phyloP scores from a whole-genome alignment of 352 stramenopile species.

The Pythium brachiatum region DNA sequence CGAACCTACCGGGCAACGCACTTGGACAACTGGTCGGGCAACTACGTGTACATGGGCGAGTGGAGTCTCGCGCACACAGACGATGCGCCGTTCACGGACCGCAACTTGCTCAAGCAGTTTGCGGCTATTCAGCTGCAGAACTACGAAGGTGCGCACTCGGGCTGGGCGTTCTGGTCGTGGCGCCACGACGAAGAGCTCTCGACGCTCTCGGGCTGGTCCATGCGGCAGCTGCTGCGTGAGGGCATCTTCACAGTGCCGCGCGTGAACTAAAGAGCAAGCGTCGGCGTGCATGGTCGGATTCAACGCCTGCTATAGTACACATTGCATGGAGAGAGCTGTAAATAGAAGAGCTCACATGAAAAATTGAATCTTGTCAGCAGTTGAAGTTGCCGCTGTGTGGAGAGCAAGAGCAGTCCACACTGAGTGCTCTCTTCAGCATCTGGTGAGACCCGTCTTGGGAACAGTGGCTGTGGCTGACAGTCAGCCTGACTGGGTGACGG shows the following conservation, averaged over 20 bases:
- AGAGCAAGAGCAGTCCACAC: too few relatives aligned
- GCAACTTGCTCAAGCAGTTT: conserved; percentile 11
- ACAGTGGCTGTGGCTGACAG: too few relatives aligned
- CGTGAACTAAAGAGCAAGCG: conserved; percentile 11
- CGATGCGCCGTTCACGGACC: conserved; percentile 9
- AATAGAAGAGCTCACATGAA: too few relatives aligned
- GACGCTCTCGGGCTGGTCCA: conserved; percentile 12
- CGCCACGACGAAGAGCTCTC: conserved; percentile 13
- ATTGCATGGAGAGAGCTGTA: too few relatives aligned
- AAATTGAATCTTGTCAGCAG: too few relatives aligned
- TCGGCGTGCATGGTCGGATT: too few relatives aligned
- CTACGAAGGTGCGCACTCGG: conserved; percentile 17
- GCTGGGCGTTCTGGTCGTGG: conserved; percentile 34
- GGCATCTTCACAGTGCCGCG: conserved; percentile 20
- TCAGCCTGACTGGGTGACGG: too few relatives aligned
- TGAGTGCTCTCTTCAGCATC: too few relatives aligned
- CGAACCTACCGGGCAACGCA: conserved; percentile 16
- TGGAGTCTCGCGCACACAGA: conserved; percentile 42
- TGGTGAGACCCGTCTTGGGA: too few relatives aligned
- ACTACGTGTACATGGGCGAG: conserved; percentile 53
- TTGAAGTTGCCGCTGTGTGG: too few relatives aligned
- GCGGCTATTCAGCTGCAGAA: conserved; percentile 21
- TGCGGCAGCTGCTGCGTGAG: conserved; percentile 21
- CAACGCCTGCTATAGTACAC: too few relatives aligned
- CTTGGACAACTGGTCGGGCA: conserved; percentile 26